Evolutionary conservation across 306 rosid genomes (phyloP), one percentile per base, ranked within the genome.

Genomic region (Parietaria judaica): DNA sequence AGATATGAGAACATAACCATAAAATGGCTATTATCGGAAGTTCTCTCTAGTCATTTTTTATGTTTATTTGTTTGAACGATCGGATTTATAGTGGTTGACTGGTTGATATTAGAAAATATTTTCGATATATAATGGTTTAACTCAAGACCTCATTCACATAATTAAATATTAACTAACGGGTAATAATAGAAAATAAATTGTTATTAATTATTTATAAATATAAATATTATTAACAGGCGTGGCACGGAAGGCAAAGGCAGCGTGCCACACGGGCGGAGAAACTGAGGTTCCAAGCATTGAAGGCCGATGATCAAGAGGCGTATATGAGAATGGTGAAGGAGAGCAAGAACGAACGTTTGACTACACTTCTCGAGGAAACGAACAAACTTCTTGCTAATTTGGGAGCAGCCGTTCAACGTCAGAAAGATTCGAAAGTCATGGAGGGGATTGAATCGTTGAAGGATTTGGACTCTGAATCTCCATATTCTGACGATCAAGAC

Each of bases 341-440:
- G 79, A 94, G 99, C 73, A 94, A 94, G 80, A 94, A 94, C 70
- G 99, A 94, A 72, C 76, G 99, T 64, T 72, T 94, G 76, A 94
- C 99, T 46, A 48, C 70, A 31, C 99, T 94, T 72, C 95, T 94
- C 54, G 95, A 94, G 83, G 99, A 94, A 84, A 94, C 99, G 58
- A 94, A 94, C 74, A 94, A 88, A 70, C 84, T 94, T 53, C 97
- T 94, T 50, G 95, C 79, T 59, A 94, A 94, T 77, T 79, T 94
- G 79, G 99, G 99, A 70, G 99, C 99, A 45, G 99, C 99, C 46
- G 99, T 94, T 79, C 97, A 94, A 76, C 95, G 99, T 61, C 99
- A 94, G 78, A 94, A 73, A 80, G 99, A 94, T 69, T 72, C 71
- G 59, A 89, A 94, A 84, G 79, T 66, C 47, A 65, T 77, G 49